A percentile compares a stretch with the other conserved stretches of the same genome.
Evolutionary conservation across 768 basidiomycete species (phyloP).

Genomic region (Macrocybe gigantea): DNA sequence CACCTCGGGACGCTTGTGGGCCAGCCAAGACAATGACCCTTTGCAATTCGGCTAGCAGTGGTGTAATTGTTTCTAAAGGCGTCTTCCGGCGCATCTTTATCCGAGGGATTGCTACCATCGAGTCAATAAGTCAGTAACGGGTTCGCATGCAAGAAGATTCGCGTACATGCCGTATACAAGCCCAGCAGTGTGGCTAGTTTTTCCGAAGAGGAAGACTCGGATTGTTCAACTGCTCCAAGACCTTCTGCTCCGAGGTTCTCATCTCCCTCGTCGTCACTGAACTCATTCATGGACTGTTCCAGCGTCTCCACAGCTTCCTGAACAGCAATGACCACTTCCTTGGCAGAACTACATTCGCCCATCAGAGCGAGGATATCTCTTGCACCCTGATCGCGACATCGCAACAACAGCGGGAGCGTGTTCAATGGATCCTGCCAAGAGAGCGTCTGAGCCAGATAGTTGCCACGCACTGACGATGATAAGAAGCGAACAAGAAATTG

Average conservation of each 20-base stretch:
- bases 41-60: constrained; percentile 32
- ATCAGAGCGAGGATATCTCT: constrained; percentile 33
- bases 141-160: background rate
- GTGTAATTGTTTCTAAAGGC: constrained; percentile 34
- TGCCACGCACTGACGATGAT: background rate
- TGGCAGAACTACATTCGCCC: constrained; percentile 34
- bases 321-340: constrained; percentile 39
- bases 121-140: background rate
- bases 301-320: constrained; percentile 41
- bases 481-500: constrained; percentile 14
- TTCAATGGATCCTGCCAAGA: constrained; percentile 37
- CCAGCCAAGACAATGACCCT: constrained; percentile 21
- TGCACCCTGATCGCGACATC: constrained; percentile 30
- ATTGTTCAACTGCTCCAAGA: no score
- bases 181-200: constrained; percentile 22
- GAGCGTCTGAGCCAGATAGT: background rate
- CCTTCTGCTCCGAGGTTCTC: constrained; percentile 6
- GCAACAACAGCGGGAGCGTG: constrained; percentile 32
- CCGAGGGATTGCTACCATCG: constrained; percentile 35
- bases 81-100: constrained; percentile 36
- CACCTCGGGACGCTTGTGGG: constrained; percentile 15
- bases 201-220: no score
- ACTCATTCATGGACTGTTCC: constrained; percentile 11
- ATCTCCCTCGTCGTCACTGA: constrained; percentile 20
- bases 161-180: constrained; percentile 34